Evolutionary conservation across 768 basidiomycete species (phyloP).

Genomic region (Amanita thiersii): DNA sequence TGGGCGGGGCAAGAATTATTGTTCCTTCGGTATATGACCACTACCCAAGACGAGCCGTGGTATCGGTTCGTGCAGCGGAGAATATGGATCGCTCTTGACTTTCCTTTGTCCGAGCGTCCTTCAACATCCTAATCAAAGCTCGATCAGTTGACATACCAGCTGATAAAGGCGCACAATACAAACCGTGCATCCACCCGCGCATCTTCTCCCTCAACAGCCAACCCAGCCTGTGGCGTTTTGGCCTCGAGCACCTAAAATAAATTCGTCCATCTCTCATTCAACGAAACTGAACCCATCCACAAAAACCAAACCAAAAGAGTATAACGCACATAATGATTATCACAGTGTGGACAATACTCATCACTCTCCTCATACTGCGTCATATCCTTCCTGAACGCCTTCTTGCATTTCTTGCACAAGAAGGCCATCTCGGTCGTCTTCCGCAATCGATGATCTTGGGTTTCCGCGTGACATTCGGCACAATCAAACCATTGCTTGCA

Average conservation of each 20-base stretch:
- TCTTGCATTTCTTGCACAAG: constrained; percentile 55
- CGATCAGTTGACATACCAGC: constrained; percentile 3
- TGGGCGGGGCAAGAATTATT: no score
- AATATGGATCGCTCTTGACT: constrained; percentile 3
- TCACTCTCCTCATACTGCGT: constrained; percentile 87
- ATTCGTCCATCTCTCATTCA: neutral
- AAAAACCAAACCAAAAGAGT: neutral
- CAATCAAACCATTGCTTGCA: constrained; percentile 99
- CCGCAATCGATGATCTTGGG: constrained; percentile 60
- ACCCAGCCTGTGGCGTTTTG: constrained; percentile 78
- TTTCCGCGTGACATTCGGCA: constrained; percentile 88
- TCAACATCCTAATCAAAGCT: constrained; percentile 59
- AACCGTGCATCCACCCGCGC: constrained; percentile 81
- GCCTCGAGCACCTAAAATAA: constrained; percentile 76
- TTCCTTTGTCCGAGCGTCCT: constrained; percentile 57
- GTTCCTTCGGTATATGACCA: no score
- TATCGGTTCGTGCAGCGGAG: constrained; percentile 2
- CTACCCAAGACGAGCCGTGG: constrained; percentile 4
- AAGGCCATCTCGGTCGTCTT: constrained; percentile 66
- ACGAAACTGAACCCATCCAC: neutral
- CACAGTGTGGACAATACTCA: constrained; percentile 97
- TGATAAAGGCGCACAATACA: constrained; percentile 16
- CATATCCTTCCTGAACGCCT: constrained; percentile 97
- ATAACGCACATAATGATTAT: constrained; percentile 92
- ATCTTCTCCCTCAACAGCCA: constrained; percentile 90